phyloP scores from a whole-genome alignment of 2,329 filamentous ascomycete genomes.

The Corinectria fuckeliana region DNA sequence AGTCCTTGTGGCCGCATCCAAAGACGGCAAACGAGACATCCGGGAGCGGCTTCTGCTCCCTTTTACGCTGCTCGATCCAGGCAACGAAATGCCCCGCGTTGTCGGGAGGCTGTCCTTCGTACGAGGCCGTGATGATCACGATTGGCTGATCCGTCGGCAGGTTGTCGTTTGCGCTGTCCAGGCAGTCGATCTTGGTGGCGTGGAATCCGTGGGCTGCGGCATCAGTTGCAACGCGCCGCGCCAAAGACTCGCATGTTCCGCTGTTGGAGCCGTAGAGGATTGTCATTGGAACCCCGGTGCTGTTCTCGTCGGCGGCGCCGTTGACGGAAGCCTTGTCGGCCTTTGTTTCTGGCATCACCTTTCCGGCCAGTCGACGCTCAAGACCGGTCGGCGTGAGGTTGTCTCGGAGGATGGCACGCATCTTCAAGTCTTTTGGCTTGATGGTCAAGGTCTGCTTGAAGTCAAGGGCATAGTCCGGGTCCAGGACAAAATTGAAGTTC shows the following conservation, averaged over 20 bases:
- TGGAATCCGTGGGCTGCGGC: slow-evolving; percentile 65
- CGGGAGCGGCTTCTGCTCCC: slow-evolving; percentile 52
- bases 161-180: slow-evolving; percentile 66
- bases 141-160: slow-evolving; percentile 66
- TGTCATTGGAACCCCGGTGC: slow-evolving; percentile 54
- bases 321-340: slow-evolving; percentile 3
- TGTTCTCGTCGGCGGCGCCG: slow-evolving; percentile 8
- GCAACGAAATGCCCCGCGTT: slow-evolving; percentile 71
- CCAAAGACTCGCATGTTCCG: slow-evolving; percentile 75
- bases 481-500: slow-evolving; percentile 71
- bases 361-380: slow-evolving; percentile 51
- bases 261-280: slow-evolving; percentile 76
- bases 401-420: slow-evolving; percentile 62
- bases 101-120: slow-evolving; percentile 75
- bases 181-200: slow-evolving; percentile 56
- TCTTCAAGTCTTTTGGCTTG: slow-evolving; percentile 68
- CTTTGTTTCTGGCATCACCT: slow-evolving; percentile 25
- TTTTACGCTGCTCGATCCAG: slow-evolving; percentile 65
- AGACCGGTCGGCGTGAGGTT: slow-evolving; percentile 51
- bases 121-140: slow-evolving; percentile 71
- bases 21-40: slow-evolving; percentile 71
- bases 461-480: slow-evolving; percentile 63
- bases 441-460: slow-evolving; percentile 63
- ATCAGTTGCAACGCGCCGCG: slow-evolving; percentile 65
- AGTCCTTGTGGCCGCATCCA: slow-evolving; percentile 67